These are phyloP conservation scores for Trichoderma simmonsii DNA, from an alignment of 2,329 filamentous ascomycete genomes.

Conservation along the genomic window DNA sequence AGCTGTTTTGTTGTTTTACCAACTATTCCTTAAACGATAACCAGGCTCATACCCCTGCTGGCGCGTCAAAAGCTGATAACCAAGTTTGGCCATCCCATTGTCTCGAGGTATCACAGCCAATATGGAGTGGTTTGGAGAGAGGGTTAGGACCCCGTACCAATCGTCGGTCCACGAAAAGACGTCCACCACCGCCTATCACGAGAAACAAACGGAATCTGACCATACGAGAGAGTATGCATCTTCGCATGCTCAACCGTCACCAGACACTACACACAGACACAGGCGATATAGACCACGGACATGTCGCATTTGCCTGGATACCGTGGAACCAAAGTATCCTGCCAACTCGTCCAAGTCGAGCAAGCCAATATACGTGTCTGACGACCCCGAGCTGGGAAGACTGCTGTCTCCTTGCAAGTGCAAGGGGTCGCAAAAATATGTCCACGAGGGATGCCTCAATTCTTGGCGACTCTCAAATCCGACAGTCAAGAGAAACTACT, in stretches of 20 bases:
- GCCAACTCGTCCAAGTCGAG: slow-evolving; percentile 32
- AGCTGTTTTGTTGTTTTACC: not conserved
- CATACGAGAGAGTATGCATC: not conserved
- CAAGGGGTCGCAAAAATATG: slow-evolving; percentile 88
- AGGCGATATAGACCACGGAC: slow-evolving; percentile 66
- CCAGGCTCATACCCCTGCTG: not conserved
- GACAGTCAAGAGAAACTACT: slow-evolving; percentile 65
- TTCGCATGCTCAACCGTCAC: not conserved
- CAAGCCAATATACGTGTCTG: slow-evolving; percentile 62
- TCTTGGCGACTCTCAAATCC: slow-evolving; percentile 77
- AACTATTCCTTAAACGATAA: not conserved
- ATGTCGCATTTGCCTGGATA: slow-evolving; percentile 88
- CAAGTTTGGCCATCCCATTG: not conserved
- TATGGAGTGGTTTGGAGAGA: slow-evolving; percentile 16
- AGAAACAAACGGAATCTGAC: not conserved
- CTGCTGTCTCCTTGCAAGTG: slow-evolving; percentile 89
- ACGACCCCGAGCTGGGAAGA: slow-evolving; percentile 69
- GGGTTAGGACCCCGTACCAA: slow-evolving; percentile 3
- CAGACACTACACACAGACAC: slow-evolving; percentile 5
- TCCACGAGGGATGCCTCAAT: slow-evolving; percentile 86
- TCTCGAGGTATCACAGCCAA: not conserved
- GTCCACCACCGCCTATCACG: not conserved
- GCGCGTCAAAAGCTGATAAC: not conserved
- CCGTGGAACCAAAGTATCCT: slow-evolving; percentile 49
- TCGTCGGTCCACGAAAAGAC: slow-evolving; percentile 7